phyloP scores from a whole-genome alignment of 805 yeast species.

The Tetrapisispora phaffii region DNA sequence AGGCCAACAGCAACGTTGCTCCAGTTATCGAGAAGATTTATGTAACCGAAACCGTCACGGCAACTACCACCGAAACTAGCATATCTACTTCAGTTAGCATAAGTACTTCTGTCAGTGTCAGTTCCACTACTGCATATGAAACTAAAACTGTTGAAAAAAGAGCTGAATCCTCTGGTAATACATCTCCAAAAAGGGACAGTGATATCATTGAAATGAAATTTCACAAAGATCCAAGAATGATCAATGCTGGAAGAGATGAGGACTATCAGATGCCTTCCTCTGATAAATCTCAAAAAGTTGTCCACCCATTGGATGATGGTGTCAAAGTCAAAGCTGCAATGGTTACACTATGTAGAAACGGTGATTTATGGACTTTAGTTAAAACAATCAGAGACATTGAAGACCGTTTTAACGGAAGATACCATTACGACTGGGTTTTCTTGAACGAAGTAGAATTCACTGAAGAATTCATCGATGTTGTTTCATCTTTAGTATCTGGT shows the following conservation, averaged over 20 bases:
- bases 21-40: slow-evolving; percentile 42
- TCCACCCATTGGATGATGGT: slow-evolving; percentile 28
- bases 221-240: background rate
- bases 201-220: background rate
- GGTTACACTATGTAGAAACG: slow-evolving; percentile 60
- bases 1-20: background rate
- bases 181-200: background rate
- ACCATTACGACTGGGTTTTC: slow-evolving; percentile 71
- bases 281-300: slow-evolving; percentile 23
- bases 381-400: slow-evolving; percentile 54
- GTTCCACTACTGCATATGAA: background rate
- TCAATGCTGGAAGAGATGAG: background rate
- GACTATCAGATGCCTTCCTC: slow-evolving; percentile 22
- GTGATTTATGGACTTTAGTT: slow-evolving; percentile 50
- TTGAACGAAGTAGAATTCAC: slow-evolving; percentile 60
- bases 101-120: background rate
- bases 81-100: background rate
- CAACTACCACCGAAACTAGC: background rate
- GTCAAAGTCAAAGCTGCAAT: slow-evolving; percentile 51
- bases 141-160: background rate
- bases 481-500: slow-evolving; percentile 47
- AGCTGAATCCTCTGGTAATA: background rate
- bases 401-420: slow-evolving; percentile 52
- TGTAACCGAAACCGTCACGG: slow-evolving; percentile 31
- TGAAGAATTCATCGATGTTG: slow-evolving; percentile 41